Evolutionary conservation across 2,329 filamentous ascomycete genomes (phyloP), one percentile per base, ranked within the genome.

Genomic region (Aspergillus nomiae): DNA sequence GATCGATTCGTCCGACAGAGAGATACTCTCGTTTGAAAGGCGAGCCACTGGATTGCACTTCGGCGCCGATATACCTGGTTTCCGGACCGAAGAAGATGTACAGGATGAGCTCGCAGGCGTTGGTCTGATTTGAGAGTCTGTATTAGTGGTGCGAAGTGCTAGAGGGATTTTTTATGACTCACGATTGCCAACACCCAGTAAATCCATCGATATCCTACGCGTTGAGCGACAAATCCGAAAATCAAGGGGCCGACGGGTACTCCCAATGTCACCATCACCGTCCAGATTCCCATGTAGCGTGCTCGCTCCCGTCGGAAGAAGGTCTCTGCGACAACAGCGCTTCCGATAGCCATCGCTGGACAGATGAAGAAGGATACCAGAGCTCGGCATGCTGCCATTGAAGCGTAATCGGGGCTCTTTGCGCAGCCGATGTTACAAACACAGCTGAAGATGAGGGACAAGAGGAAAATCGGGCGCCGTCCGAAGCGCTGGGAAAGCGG

Each of bases 161-260:
- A 16, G 14, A 28, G 21, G 24, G 14, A 30, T 16, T 0, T 5
- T 28, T 28, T 1, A 67, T 77, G 73, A 58, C 69, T 55, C 54
- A 84, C 81, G 48, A 87, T 86, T 2, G 84, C 83, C 16, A 87
- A 73, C 16, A 82, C 80, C 79, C 81, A 87, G 71, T 84, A 87
- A 30, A 87, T 85, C 85, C 85, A 87, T 3, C 82, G 78, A 58
- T 85, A 87, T 0, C 83, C 82, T 8, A 83, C 80, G 14, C 82
- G 78, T 61, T 82, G 74, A 0, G 82, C 81, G 0, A 86, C 84
- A 34, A 75, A 75, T 1, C 74, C 74, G 28, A 76, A 72, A 4
- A 76, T 64, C 28, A 76, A 71, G 0, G 74, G 73, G 1, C 70
- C 70, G 26, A 78, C 65, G 1, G 82, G 82, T 6, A 81, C 77